Evolutionary conservation across 2,329 filamentous ascomycete genomes (phyloP), one percentile per base, ranked within the genome.

Genomic region (Xylaria sp.): DNA sequence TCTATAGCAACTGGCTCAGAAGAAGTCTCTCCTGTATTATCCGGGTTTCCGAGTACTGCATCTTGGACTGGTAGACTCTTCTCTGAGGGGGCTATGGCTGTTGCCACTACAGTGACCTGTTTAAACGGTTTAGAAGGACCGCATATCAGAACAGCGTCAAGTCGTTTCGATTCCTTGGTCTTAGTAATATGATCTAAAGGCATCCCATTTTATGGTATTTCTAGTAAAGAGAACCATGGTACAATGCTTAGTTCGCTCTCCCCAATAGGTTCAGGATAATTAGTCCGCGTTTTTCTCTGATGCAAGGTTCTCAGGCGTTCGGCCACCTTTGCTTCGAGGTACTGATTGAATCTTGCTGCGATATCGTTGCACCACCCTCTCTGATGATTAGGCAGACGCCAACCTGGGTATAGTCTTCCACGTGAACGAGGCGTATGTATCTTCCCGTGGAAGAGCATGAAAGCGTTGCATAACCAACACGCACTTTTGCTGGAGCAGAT

Each of bases 381-480:
- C 1, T 37, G 19, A 4, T 66, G 49, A 11, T 63, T 46, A 0
- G 81, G 81, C 2, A 83, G 65, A 12, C 77, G 73, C 82, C 82
- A 85, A 6, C 73, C 72, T 0, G 75, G 70, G 67, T 84, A 83
- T 1, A 85, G 60, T 38, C 62, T 76, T 2, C 80, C 79, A 64
- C 84, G 81, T 2, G 73, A 77, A 42, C 72, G 73, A 2, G 80
- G 78, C 1, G 77, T 77, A 45, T 79, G 65, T 40, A 80, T 78
- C 42, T 72, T 74, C 2, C 78, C 76, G 60, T 83, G 78, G 14
- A 77, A 66, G 1, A 65, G 55, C n/a, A 84, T 76, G 61, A 84
- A 80, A 6, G 77, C 70, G 53, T 83, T 80, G 69, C 82, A 85
- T 0, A 84, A 74, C 67, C 79, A 84, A 66, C 82, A 85, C 1